These are phyloP conservation scores for Trypanosoma lewisi DNA, from an alignment of 208 protist genomes.

Conservation along the genomic window DNA sequence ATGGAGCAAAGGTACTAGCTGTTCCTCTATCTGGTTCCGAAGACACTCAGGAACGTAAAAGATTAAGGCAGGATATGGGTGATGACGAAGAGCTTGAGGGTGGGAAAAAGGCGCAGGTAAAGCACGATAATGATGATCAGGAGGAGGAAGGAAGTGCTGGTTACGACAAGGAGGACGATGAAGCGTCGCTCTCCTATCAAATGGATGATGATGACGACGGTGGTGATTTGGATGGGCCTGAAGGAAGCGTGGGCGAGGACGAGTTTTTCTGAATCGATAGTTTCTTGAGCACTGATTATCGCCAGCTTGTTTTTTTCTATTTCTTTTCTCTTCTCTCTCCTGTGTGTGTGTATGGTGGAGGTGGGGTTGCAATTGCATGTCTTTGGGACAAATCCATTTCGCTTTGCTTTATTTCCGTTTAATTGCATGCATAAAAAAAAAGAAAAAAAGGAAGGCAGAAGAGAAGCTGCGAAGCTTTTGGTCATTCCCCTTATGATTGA, in stretches of 20 bases:
- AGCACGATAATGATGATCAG: slow-evolving; percentile 16
- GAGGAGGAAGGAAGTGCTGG: slow-evolving; percentile 32
- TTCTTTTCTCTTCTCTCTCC: slow-evolving; percentile 14
- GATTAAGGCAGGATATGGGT: slow-evolving; percentile 4
- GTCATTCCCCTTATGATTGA: no score
- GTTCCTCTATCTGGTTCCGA: slow-evolving; percentile 18
- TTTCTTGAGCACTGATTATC: no score
- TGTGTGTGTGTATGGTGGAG: no score
- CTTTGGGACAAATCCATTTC: no score
- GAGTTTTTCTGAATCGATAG: slow-evolving; percentile 33
- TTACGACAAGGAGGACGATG: slow-evolving; percentile 54
- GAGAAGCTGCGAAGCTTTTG: no score
- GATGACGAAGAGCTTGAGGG: slow-evolving; percentile 21
- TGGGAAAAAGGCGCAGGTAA: slow-evolving; percentile 1
- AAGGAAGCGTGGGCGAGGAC: slow-evolving; percentile 44
- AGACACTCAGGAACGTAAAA: slow-evolving; percentile 5
- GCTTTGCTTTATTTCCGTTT: no score
- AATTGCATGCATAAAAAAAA: no score
- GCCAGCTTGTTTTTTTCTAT: slow-evolving; percentile 1
- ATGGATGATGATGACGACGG: slow-evolving; percentile 70
- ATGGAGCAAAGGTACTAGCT: slow-evolving; percentile 67
- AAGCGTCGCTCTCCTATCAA: slow-evolving; percentile 37
- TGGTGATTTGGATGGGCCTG: slow-evolving; percentile 36
- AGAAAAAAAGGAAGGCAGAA: no score
- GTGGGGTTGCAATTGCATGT: no score